phyloP scores from a whole-genome alignment of 495 filamentous ascomycete genomes.

The Penicillium cataractarum region DNA sequence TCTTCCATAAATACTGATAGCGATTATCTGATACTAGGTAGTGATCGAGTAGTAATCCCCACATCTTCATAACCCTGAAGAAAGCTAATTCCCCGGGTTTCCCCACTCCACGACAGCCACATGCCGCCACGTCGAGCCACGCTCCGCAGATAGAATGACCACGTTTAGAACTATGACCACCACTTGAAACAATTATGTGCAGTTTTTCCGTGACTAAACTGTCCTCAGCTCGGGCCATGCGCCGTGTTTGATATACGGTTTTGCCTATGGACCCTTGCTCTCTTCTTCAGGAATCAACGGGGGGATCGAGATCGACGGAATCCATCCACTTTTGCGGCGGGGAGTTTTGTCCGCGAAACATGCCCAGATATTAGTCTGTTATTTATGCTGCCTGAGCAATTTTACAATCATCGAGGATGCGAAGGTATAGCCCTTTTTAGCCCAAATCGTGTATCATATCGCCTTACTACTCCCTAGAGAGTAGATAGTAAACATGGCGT shows the following conservation, averaged over 20 bases:
- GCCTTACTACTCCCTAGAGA: too few species aligned
- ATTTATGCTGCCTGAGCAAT: background rate
- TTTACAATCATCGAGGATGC: background rate
- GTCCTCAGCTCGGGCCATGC: background rate
- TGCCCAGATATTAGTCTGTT: background rate
- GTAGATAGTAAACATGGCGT: too few species aligned
- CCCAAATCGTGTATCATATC: background rate
- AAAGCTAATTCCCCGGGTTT: slow-evolving; percentile 14
- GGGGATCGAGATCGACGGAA: slow-evolving; percentile 17
- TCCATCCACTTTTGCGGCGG: slow-evolving; percentile 23
- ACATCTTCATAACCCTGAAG: slow-evolving; percentile 5
- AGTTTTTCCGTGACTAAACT: slow-evolving; percentile 14
- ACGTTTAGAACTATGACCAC: background rate
- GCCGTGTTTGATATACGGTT: slow-evolving; percentile 4
- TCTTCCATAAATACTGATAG: background rate
- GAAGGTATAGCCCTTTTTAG: background rate
- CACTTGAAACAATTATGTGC: background rate
- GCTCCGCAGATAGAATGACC: background rate
- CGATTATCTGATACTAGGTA: background rate
- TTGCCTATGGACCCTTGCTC: background rate
- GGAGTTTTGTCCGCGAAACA: slow-evolving; percentile 19
- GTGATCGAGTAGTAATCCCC: background rate
- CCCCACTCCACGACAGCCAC: slow-evolving; percentile 8
- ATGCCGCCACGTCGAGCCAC: slow-evolving; percentile 2
- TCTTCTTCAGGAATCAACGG: background rate